These are phyloP conservation scores for Ophiostoma perfectum DNA, from an alignment of 2,329 filamentous ascomycete species.

Conservation along the genomic window DNA sequence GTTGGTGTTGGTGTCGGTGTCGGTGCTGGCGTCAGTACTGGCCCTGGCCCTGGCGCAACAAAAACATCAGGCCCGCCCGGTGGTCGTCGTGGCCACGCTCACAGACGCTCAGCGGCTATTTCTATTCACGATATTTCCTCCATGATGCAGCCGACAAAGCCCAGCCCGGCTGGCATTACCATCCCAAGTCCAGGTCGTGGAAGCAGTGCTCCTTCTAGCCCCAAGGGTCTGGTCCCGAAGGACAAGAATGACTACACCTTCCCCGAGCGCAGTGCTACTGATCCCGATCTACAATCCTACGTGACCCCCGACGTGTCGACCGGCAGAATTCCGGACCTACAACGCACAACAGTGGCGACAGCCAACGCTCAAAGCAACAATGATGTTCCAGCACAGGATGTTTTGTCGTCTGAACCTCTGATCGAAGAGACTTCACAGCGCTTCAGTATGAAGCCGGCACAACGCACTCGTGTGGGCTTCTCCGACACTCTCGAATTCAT, in stretches of 20 bases:
- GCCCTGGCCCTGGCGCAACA: not conserved
- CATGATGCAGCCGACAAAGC: slow-evolving; percentile 57
- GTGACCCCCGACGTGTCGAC: slow-evolving; percentile 13
- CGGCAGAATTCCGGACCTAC: not conserved
- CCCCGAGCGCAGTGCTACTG: slow-evolving; percentile 25
- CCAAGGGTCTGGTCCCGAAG: slow-evolving; percentile 47
- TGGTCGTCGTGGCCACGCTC: slow-evolving; percentile 64
- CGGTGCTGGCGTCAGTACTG: not conserved
- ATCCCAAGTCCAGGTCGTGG: slow-evolving; percentile 42
- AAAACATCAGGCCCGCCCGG: slow-evolving; percentile 25
- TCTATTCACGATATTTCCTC: slow-evolving; percentile 75
- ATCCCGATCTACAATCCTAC: slow-evolving; percentile 19
- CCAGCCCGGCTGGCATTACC: slow-evolving; percentile 26
- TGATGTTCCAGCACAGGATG: not conserved
- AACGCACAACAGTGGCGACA: not conserved
- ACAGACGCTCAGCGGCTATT: slow-evolving; percentile 75
- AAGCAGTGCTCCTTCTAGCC: slow-evolving; percentile 61
- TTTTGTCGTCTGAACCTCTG: not conserved
- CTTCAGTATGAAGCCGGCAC: slow-evolving; percentile 21
- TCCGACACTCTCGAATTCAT: slow-evolving; percentile 81
- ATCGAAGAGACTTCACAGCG: slow-evolving; percentile 7
- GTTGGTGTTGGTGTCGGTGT: not conserved
- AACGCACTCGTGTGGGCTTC: slow-evolving; percentile 69
- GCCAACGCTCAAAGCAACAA: not conserved
- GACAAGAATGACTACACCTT: slow-evolving; percentile 29